Evolutionary conservation across 768 basidiomycete genomes (phyloP), one percentile per base, ranked within the genome.

Genomic region (Vararia minispora): DNA sequence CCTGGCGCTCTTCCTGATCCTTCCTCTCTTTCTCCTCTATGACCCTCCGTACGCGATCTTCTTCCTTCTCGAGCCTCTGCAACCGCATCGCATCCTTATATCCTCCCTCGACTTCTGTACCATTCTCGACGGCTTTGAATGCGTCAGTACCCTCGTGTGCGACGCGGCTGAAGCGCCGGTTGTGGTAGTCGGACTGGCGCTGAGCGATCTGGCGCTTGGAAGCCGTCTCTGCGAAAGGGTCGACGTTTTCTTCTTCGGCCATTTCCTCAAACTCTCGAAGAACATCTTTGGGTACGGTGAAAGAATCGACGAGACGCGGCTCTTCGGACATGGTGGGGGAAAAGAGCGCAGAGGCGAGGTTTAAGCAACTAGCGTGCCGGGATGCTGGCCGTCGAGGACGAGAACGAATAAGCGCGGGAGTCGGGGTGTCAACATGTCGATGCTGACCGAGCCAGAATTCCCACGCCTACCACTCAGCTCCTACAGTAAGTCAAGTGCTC

Each of bases 31-130:
- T 84, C 57, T 94, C 89, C 57, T 91, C 85, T 44, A 91, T 91
- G 14, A 81, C 82, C 50, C 76, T 66, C 54, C 71, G 68, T 25
- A 98, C 90, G 44, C 86, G 65, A 48, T 63, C 67, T 61, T 98
- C 95, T 63, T 98, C 95, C 61, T 87, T 83, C 69, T 98, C 91
- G 59, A 99, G 63, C 55, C 79, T 76, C 43, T 83, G 69, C 49
- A 92, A 53, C 54, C 90, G 72, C 95, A 98, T 99, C 10, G 90
- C 86, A 55, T 97, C 94, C 55, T 87, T 92, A 58, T 98, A 99
- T 3, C 86, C 85, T 32, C 89, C 88, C 53, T 89, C 87, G 1
- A 72, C 69, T 21, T 76, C 74, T 46, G 66, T 66, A 0, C 78
- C 82, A 37, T 82, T 84, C 42, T 76, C 74, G 3, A 53, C 68